These are phyloP conservation scores for Malassezia equina DNA, from an alignment of 1,284 basidiomycete species.

Conservation along the genomic window DNA sequence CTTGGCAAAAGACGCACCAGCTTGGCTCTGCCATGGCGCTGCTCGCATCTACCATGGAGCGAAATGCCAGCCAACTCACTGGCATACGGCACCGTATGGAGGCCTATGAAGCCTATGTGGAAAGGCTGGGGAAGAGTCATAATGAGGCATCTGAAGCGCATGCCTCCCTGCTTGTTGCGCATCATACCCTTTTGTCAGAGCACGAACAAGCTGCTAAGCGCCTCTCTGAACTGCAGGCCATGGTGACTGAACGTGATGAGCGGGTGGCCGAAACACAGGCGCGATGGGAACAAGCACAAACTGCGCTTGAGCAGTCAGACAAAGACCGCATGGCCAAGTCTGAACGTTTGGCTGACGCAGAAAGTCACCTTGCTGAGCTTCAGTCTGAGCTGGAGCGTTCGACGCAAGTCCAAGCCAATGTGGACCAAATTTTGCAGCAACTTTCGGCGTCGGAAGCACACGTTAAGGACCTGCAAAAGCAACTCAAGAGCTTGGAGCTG, in stretches of 20 bases:
- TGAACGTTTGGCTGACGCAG: background rate
- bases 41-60: background rate
- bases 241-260: background rate
- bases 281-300: background rate
- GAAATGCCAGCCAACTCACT: background rate
- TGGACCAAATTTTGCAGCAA: constrained; percentile 5
- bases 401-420: constrained; percentile 7
- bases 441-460: background rate
- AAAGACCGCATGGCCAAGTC: background rate
- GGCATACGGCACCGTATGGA: background rate
- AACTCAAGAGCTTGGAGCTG: constrained; percentile 3
- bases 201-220: background rate
- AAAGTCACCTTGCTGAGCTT: constrained; percentile 12
- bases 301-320: background rate
- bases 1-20: background rate
- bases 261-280: background rate
- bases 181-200: background rate
- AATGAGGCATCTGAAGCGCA: background rate
- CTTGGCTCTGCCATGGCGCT: background rate
- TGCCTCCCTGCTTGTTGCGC: background rate
- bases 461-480: constrained; percentile 3
- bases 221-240: background rate
- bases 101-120: background rate
- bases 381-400: constrained; percentile 14
- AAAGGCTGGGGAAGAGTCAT: background rate